Conservation (phyloP, 768 basidiomycete species). For the Phaffia tasmanica region DNA sequence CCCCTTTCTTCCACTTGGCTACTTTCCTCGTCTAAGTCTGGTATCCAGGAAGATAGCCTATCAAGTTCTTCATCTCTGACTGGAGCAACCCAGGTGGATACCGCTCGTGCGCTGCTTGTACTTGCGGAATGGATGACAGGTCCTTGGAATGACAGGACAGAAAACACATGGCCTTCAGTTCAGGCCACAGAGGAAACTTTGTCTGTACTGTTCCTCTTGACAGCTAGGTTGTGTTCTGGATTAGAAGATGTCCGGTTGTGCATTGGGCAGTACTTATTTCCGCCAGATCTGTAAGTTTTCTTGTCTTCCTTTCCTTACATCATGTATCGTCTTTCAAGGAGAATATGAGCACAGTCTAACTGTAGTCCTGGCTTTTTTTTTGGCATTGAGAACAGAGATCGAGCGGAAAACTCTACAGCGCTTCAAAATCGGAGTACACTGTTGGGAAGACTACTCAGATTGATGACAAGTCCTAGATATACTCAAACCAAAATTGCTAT, state of each 20-base stretch:
- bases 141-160: conserved; percentile 38
- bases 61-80: conserved; percentile 1
- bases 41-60: neutral
- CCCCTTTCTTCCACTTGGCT: conserved; percentile 52
- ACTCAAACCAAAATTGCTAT: conserved; percentile 64
- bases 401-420: conserved; percentile 47
- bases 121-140: neutral
- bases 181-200: conserved; percentile 63
- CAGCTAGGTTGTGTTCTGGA: conserved; percentile 58
- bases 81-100: neutral
- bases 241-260: conserved; percentile 50
- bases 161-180: conserved; percentile 42
- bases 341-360: neutral
- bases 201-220: conserved; percentile 61
- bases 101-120: neutral
- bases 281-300: conserved; percentile 49
- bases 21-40: neutral
- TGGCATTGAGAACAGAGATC: conserved; percentile 45
- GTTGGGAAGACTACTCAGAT: conserved; percentile 66
- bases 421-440: conserved; percentile 63
- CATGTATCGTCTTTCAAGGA: no score
- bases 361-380: conserved; percentile 2
- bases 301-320: neutral
- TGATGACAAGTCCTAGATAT: conserved; percentile 58
- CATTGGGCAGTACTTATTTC: conserved; percentile 59